These are phyloP conservation scores for Skeletonema marinoi DNA, from an alignment of 108 stramenopile species.

Conservation along the genomic window DNA sequence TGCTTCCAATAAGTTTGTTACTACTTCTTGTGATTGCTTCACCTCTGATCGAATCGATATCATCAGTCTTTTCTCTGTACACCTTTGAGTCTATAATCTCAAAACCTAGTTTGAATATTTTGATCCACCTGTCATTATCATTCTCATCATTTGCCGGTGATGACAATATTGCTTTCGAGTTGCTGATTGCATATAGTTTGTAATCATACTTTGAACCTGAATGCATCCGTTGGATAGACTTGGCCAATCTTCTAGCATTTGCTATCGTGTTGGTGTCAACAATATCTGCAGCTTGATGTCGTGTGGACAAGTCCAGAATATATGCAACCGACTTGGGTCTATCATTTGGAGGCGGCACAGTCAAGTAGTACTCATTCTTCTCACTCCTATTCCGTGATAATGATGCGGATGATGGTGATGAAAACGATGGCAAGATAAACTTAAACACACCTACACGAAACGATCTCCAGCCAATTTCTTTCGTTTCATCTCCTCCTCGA, in stretches of 20 bases:
- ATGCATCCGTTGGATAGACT: conserved; percentile 12
- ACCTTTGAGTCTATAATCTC: neutral
- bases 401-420: neutral
- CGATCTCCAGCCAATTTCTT: conserved; percentile 26
- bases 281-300: neutral
- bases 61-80: neutral
- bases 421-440: conserved; percentile 30
- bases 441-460: conserved; percentile 31
- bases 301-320: neutral
- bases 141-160: neutral
- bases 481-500: conserved; percentile 17
- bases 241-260: neutral
- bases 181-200: conserved; percentile 10
- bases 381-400: neutral
- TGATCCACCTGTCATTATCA: neutral
- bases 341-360: conserved; percentile 11
- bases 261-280: neutral
- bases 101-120: neutral
- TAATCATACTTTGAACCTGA: conserved; percentile 3
- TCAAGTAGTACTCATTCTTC: neutral
- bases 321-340: conserved; percentile 16
- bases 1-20: neutral
- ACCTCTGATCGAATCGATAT: neutral
- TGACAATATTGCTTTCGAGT: neutral
- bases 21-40: neutral